Evolutionary conservation across 371 early-diverging fungal species (phyloP), one percentile per base, ranked within the genome.

Genomic region (Mucor ambiguus): DNA sequence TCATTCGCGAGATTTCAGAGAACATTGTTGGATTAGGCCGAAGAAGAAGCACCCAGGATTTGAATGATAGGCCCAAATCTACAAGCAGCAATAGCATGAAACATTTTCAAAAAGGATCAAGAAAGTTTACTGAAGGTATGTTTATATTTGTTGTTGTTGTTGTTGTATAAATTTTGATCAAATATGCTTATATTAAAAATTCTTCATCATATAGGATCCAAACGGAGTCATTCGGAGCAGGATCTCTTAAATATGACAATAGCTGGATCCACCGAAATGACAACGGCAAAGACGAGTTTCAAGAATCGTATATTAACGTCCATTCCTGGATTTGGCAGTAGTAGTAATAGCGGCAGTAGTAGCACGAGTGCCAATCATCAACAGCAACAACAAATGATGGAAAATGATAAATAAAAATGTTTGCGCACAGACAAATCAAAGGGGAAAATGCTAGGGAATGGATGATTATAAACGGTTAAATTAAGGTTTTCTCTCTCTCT

Each of bases 181-280:
- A 52, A 56, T 62, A 38, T 62, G 63, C 63, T 52, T 58, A 63
- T 63, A 63, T 63, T 63, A 63, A 63, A 63, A 63, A 63, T 63
- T 63, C 63, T 56, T 58, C 12, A 58, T 54, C 18, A 61, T 48
- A 4, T 68, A 69, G 63, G 62, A 28, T 52, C 66, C 12, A 69
- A 71, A 55, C 70, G 72, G 37, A 74, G 78, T 69, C 72, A 67
- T 18, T 75, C 81, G 57, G 81, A 80, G 66, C 73, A 70, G 64
- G 78, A 78, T 69, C 73, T 80, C 70, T 52, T 65, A 44, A 70
- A 71, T 38, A 52, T 76, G 33, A 38, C 64, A 35, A 52, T 46
- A 9, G 46, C 52, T 11, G 22, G 46, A 24, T 41, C 41, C 16
- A 41, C 1, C 41, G 41, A 41, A 14, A 37, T 2, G 52, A 64